Evolutionary conservation across 2,329 filamentous ascomycete species (phyloP).

Genomic region (Lomentospora prolificans): DNA sequence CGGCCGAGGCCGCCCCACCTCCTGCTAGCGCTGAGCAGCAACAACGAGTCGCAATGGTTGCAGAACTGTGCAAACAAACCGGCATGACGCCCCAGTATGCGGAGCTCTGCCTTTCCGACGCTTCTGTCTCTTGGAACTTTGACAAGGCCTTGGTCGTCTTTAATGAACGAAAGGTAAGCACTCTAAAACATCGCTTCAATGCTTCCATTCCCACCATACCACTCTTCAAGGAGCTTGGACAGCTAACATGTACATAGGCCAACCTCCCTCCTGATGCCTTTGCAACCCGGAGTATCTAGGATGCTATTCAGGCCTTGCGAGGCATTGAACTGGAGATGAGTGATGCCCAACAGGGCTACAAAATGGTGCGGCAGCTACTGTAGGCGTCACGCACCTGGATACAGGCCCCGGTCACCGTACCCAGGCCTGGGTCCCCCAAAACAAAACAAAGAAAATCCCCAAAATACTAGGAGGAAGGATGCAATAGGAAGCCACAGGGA

Average conservation of each 20-base stretch:
- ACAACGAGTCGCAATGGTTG: slow-evolving; percentile 51
- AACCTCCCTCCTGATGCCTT: background rate
- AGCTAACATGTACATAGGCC: background rate
- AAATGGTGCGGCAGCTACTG: background rate
- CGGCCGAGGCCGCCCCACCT: slow-evolving; percentile 15
- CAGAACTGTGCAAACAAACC: slow-evolving; percentile 67
- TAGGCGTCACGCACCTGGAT: background rate
- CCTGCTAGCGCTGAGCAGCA: slow-evolving; percentile 38
- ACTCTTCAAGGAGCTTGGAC: too few species aligned
- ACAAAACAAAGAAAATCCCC: background rate
- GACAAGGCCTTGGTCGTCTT: slow-evolving; percentile 67
- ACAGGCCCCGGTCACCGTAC: background rate
- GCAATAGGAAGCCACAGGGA: background rate
- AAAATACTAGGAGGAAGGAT: background rate
- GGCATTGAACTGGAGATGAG: background rate
- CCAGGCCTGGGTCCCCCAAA: background rate
- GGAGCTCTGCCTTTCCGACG: slow-evolving; percentile 65
- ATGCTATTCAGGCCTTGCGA: background rate
- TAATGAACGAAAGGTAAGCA: slow-evolving; percentile 54
- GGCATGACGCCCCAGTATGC: slow-evolving; percentile 73
- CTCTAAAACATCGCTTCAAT: too few species aligned
- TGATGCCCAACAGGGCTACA: background rate
- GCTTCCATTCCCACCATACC: too few species aligned
- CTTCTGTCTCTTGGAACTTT: slow-evolving; percentile 63
- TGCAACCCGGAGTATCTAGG: background rate